Base-by-base conservation (phyloP, 2,329 filamentous ascomycete genomes). In the Teratosphaeria pseudoeucalypti region DNA sequence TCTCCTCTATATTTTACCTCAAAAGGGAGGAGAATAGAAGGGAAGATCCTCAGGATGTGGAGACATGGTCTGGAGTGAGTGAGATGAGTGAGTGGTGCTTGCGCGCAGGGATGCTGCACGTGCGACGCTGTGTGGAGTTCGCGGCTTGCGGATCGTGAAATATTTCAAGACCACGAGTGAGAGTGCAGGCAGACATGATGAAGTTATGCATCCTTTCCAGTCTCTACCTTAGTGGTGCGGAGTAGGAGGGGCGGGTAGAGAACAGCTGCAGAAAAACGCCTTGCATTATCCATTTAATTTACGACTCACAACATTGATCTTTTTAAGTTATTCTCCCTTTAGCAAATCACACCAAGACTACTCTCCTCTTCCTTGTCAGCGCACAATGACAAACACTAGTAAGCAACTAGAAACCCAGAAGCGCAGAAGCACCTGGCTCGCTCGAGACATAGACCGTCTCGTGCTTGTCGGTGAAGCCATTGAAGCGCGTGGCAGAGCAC, bases 401-500 rank as follows among this genome's bases (percentile, higher is more conserved):
- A n/a, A 14, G 16, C 10, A 19, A 23, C 23, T 49, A 49, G 16
- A 23, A 64, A 10, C 77, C 76, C 54, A 96, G 75, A 56, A 96
- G 78, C 16, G 89, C 90, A 66, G 80, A 82, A 32, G 92, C 94
- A 54, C 90, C 92, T 23, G 88, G 83, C 83, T 99, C 94, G 75
- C 91, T 96, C 74, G 88, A 95, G 67, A 97, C 88, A 72, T 97
- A 97, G 65, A 97, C 86, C 64, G 95, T 88, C 69, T 96, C 89
- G 74, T 99, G 94, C 67, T 85, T 82, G 76, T 97, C 90, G 58
- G 86, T 89, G 77, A 97, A 99, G 64, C 94, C 94, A 68, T 99
- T 99, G 86, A 99, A 99, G 71, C 88, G 86, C 60, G 94, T 99
- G 64, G 94, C 92, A 61, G 91, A 96, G 81, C 92, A 97, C 81